phyloP scores from a whole-genome alignment of 2,329 filamentous ascomycete genomes.

The Aspergillus ochraceus region DNA sequence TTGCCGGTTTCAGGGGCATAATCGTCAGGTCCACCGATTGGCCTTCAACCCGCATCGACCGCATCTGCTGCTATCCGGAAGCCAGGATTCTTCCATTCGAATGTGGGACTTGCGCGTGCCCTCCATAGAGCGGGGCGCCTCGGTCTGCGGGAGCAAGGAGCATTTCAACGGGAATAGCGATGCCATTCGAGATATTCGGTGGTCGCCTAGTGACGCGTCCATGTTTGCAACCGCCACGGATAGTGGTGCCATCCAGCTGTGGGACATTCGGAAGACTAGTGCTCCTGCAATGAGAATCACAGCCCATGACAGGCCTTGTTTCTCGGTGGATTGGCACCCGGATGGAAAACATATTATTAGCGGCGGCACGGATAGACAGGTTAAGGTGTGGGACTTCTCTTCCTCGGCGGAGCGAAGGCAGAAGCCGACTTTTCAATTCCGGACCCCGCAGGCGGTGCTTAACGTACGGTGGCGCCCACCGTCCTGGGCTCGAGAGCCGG shows the following conservation, averaged over 20 bases:
- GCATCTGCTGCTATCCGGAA: slow-evolving; percentile 61
- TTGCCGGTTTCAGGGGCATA: slow-evolving; percentile 63
- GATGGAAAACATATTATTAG: slow-evolving; percentile 65
- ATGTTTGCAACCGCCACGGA: slow-evolving; percentile 66
- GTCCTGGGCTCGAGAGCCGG: slow-evolving; percentile 54
- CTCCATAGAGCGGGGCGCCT: slow-evolving; percentile 48
- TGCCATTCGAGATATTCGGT: slow-evolving; percentile 63
- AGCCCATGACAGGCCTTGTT: slow-evolving; percentile 62
- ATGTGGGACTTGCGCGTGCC: slow-evolving; percentile 65
- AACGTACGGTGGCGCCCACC: slow-evolving; percentile 64
- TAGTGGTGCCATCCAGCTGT: slow-evolving; percentile 62
- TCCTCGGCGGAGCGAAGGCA: slow-evolving; percentile 55
- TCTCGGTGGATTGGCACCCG: slow-evolving; percentile 66
- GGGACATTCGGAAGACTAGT: slow-evolving; percentile 61
- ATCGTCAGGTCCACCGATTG: slow-evolving; percentile 64
- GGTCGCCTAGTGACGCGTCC: slow-evolving; percentile 63
- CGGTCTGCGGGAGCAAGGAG: slow-evolving; percentile 55
- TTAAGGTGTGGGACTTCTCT: slow-evolving; percentile 66
- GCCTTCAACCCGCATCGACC: slow-evolving; percentile 65
- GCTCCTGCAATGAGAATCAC: slow-evolving; percentile 60
- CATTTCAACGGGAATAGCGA: slow-evolving; percentile 59
- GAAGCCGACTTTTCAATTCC: slow-evolving; percentile 59
- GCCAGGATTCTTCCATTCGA: slow-evolving; percentile 63
- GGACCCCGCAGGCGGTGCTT: slow-evolving; percentile 61
- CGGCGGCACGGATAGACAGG: slow-evolving; percentile 61